Evolutionary conservation across 2,329 filamentous ascomycete species (phyloP).

Genomic region (Westerdykella sp.): DNA sequence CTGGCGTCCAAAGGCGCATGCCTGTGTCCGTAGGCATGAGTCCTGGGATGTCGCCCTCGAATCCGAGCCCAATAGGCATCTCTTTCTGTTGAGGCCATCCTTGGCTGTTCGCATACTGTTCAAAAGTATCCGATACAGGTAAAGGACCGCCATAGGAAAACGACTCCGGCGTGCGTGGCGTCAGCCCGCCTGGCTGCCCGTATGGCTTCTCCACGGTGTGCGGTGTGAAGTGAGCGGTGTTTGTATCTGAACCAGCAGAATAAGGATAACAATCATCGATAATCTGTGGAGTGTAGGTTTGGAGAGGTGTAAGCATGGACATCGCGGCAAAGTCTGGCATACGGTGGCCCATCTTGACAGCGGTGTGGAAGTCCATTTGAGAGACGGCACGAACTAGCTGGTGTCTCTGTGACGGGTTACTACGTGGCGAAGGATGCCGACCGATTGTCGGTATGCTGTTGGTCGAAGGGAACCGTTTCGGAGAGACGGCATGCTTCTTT

Average conservation of each 20-base stretch:
- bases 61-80: conserved; percentile 19
- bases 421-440: conserved; percentile 17
- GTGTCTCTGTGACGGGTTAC: conserved; percentile 13
- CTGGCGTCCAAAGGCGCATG: conserved; percentile 11
- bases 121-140: conserved; percentile 13
- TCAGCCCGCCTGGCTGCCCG: conserved; percentile 15
- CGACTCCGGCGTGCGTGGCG: conserved; percentile 29
- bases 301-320: conserved; percentile 24
- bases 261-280: conserved; percentile 22
- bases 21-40: conserved; percentile 14
- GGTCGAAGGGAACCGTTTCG: conserved; percentile 21
- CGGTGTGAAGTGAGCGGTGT: conserved; percentile 14
- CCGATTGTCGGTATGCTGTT: conserved; percentile 15
- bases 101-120: conserved; percentile 16
- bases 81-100: conserved; percentile 21
- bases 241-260: conserved; percentile 18
- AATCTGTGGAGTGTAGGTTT: conserved; percentile 18
- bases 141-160: conserved; percentile 19
- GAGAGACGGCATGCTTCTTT: conserved; percentile 21
- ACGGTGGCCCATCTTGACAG: conserved; percentile 23
- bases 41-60: conserved; percentile 15
- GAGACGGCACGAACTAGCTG: conserved; percentile 19
- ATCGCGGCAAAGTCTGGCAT: conserved; percentile 15
- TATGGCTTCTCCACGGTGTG: background rate
- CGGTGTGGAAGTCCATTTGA: conserved; percentile 25